A percentile compares a stretch with the other conserved stretches of the same genome.
Conservation (phyloP, 768 basidiomycete genomes). For the Piloderma croceum region DNA sequence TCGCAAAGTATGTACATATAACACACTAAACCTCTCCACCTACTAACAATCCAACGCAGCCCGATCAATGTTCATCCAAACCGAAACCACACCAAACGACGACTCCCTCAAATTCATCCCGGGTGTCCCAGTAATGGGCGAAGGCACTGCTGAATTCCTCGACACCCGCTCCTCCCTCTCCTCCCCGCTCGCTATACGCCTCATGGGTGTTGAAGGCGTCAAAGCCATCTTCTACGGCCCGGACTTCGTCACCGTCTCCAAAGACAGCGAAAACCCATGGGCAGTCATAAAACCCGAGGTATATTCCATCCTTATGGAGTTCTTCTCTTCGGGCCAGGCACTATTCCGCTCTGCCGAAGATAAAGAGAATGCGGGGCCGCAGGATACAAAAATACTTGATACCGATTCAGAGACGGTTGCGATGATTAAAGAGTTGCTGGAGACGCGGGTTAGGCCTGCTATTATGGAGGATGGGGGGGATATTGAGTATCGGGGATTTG, state of each 20-base stretch:
- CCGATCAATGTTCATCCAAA: conserved; percentile 97
- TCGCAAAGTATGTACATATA: conserved; percentile 29
- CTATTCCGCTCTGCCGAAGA: conserved; percentile 84
- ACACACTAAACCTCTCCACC: background rate
- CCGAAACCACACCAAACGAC: conserved; percentile 94
- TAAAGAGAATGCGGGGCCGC: conserved; percentile 75
- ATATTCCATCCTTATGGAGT: conserved; percentile 94
- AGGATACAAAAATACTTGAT: conserved; percentile 90
- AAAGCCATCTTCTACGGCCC: conserved; percentile 90
- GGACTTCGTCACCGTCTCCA: conserved; percentile 96
- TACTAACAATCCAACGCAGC: conserved; percentile 29
- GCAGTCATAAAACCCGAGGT: conserved; percentile 92
- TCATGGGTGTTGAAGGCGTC: conserved; percentile 94
- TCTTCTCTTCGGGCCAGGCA: conserved; percentile 85
- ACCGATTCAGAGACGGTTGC: conserved; percentile 95
- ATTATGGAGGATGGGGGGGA: conserved; percentile 99
- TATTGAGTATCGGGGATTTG: conserved; percentile 93
- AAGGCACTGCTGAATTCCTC: conserved; percentile 90
- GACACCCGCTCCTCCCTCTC: conserved; percentile 78
- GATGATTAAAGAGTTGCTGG: conserved; percentile 97
- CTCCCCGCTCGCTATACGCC: conserved; percentile 92
- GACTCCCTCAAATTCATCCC: conserved; percentile 98
- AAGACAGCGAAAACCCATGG: conserved; percentile 83
- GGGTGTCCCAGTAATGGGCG: conserved; percentile 80
- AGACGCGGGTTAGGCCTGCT: conserved; percentile 90